These are phyloP conservation scores for Triglochin maritima DNA, from an alignment of 106 monocot species.

Conservation along the genomic window DNA sequence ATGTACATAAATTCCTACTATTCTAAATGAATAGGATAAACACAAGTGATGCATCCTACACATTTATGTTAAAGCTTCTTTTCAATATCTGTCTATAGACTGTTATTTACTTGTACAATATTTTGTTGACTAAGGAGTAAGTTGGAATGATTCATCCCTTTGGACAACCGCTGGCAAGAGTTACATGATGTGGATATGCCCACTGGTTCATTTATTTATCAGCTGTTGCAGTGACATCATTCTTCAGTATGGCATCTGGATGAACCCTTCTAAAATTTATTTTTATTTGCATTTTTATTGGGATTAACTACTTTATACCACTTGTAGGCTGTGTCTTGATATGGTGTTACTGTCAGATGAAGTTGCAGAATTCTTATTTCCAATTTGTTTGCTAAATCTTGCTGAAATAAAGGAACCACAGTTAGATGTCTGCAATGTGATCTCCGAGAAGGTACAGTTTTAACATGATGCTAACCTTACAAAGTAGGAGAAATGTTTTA, in stretches of 20 bases:
- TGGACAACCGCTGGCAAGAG: constrained; percentile 54
- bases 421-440: constrained; percentile 38
- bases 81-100: no score
- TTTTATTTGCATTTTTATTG: neutral
- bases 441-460: constrained; percentile 53
- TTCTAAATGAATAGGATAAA: no score
- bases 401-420: constrained; percentile 30
- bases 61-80: no score
- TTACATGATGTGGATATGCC: constrained; percentile 71
- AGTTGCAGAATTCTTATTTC: constrained; percentile 71
- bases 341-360: constrained; percentile 64
- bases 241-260: constrained; percentile 28
- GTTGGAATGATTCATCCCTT: constrained; percentile 33
- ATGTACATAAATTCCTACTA: no score
- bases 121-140: constrained; percentile 1
- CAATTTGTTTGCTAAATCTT: constrained; percentile 54
- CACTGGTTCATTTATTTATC: constrained; percentile 61
- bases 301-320: neutral
- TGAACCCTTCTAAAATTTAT: neutral
- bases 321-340: constrained; percentile 68
- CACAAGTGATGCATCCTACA: no score
- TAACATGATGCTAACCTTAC: neutral
- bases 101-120: no score
- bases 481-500: neutral
- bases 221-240: constrained; percentile 51